Evolutionary conservation across 306 rosid species (phyloP), one percentile per base, ranked within the genome.

Genomic region (Cicer arietinum): DNA sequence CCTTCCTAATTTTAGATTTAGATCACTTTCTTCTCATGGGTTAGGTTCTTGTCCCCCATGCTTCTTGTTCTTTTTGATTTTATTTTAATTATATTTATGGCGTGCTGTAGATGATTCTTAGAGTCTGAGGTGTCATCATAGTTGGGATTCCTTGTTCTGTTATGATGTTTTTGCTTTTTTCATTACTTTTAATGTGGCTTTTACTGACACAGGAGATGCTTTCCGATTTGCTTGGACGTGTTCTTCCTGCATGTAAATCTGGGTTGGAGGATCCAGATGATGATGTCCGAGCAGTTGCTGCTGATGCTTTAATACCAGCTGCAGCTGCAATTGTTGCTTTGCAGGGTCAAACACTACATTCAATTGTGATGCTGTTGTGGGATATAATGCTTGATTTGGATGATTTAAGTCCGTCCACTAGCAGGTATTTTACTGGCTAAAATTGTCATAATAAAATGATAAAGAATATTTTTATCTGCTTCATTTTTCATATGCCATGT

Each of bases 251-350:
- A 12, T 94, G 98, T 85, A 94, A 89, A 85, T 81, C 88, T 87
- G 98, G 98, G 65, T 85, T 94, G 78, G 96, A 89, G 89, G 98
- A 94, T 70, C 95, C 97, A 1, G 98, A 94, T 82, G 98, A 94
- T 81, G 98, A 94, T 83, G 98, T 94, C 68, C 90, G 97, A 71
- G 98, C 98, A 12, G 97, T 94, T 76, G 96, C 98, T 77, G 98
- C 98, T n/a, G 98, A 94, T 80, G 97, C 98, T 71, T 84, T 94
- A 71, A 85, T 94, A 79, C 98, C 98, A 18, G 90, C 96, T 51
- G 90, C 97, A 51, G 85, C 90, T 77, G 83, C 91, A 73, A 85
- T 94, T 86, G 98, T 94, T 75, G 80, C 90, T 53, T 81, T 90
- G 67, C 91, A 87, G 79, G 94, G 89, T 84, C 90, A 84, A 67